phyloP scores from a whole-genome alignment of 129 eudicot species.

The Lonicera japonica region DNA sequence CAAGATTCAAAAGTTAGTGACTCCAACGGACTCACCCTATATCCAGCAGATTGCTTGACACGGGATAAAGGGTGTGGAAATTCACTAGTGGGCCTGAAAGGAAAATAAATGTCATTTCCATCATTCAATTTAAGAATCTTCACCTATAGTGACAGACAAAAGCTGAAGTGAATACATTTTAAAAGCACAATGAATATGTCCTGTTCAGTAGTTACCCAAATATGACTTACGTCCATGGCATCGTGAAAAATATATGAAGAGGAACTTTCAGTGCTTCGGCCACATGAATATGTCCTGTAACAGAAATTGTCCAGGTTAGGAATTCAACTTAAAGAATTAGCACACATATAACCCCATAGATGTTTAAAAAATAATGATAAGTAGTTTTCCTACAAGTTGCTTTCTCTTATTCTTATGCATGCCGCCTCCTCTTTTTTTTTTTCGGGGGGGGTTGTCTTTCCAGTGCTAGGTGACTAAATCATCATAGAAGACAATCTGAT shows the following conservation, averaged over 20 bases:
- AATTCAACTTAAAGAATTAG: not conserved
- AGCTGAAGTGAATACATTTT: not conserved
- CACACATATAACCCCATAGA: no score
- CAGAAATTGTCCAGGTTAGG: conserved; percentile 13
- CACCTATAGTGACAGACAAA: not conserved
- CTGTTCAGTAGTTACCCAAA: not conserved
- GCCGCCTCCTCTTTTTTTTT: no score
- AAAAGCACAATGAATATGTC: not conserved
- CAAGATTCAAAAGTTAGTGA: not conserved
- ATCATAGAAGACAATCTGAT: no score
- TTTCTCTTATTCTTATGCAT: no score
- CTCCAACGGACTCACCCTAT: conserved; percentile 61
- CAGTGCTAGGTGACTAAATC: no score
- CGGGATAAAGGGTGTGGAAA: conserved; percentile 99
- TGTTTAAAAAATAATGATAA: not conserved
- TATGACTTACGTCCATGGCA: conserved; percentile 99
- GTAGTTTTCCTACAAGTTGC: no score
- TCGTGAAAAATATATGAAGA: conserved; percentile 91
- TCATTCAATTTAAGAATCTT: not conserved
- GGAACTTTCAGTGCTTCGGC: conserved; percentile 93
- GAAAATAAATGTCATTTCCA: conserved; percentile 2
- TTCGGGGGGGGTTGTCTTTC: no score
- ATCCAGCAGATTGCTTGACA: conserved; percentile 98
- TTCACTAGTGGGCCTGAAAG: conserved; percentile 95
- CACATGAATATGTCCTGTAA: conserved; percentile 92